A percentile compares a stretch with the other conserved stretches of the same genome.
Evolutionary conservation across 2,329 filamentous ascomycete species (phyloP).

Genomic region (Pseudohalonectria lignicola): DNA sequence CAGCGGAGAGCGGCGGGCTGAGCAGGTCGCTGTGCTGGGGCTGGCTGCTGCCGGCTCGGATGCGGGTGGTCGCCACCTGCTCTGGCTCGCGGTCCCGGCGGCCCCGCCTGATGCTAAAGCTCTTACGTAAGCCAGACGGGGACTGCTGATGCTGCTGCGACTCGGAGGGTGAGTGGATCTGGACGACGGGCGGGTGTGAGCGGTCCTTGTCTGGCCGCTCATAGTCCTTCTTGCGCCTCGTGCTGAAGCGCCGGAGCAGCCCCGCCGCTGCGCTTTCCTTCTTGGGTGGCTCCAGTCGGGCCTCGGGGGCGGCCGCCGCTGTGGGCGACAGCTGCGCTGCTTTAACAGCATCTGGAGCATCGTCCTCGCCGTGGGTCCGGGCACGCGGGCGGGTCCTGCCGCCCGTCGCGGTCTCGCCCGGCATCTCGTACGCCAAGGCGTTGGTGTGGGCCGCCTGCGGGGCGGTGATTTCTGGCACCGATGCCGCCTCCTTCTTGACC

Average conservation of each 20-base stretch:
- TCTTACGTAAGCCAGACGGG: conserved; percentile 46
- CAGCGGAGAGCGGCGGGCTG: conserved; percentile 57
- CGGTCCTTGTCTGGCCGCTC: conserved; percentile 47
- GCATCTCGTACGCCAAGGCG: conserved; percentile 71
- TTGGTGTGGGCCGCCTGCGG: conserved; percentile 89
- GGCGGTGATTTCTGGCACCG: conserved; percentile 63
- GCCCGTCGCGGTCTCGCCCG: conserved; percentile 77
- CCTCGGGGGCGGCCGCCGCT: conserved; percentile 26
- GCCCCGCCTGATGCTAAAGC: conserved; percentile 67
- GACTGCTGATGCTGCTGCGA: conserved; percentile 30
- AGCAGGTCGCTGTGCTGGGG: conserved; percentile 70
- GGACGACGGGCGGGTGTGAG: conserved; percentile 61
- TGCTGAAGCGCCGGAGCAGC: conserved; percentile 82
- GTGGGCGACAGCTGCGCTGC: conserved; percentile 38
- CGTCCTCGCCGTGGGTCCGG: conserved; percentile 90
- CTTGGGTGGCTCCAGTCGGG: conserved; percentile 43
- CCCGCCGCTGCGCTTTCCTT: conserved; percentile 84
- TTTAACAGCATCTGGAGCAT: conserved; percentile 64
- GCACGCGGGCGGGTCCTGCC: conserved; percentile 75
- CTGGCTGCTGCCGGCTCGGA: conserved; percentile 50
- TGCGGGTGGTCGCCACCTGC: conserved; percentile 26
- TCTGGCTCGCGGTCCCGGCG: conserved; percentile 45
- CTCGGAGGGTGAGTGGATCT: conserved; percentile 69
- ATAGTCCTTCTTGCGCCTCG: conserved; percentile 61
- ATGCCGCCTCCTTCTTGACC: conserved; percentile 24